Conservation (phyloP, 2,329 filamentous ascomycete genomes). For the Allantophomopsis cytisporea region DNA sequence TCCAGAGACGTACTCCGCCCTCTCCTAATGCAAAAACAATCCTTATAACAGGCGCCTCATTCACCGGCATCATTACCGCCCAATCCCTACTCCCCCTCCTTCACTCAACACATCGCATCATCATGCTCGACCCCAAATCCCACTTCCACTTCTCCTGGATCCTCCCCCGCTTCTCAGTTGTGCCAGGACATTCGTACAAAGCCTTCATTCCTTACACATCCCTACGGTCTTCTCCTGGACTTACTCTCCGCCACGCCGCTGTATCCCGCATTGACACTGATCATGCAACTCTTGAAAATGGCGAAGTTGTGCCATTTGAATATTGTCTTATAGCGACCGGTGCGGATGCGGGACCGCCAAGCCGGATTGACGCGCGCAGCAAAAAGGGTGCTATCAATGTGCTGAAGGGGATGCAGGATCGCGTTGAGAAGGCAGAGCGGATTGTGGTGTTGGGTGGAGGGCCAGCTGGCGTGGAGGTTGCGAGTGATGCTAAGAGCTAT, state of each 20-base stretch:
- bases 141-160: conserved; percentile 50
- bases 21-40: conserved; percentile 22
- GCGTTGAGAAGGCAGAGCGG: conserved; percentile 26
- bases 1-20: too few relatives aligned
- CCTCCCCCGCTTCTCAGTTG: conserved; percentile 43
- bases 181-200: conserved; percentile 39
- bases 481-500: conserved; percentile 39
- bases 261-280: background rate
- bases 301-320: conserved; percentile 33
- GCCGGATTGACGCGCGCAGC: conserved; percentile 27
- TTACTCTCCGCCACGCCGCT: conserved; percentile 16
- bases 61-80: conserved; percentile 36
- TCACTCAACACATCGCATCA: conserved; percentile 33
- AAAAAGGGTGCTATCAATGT: conserved; percentile 27
- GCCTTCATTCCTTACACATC: conserved; percentile 42
- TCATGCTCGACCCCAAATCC: conserved; percentile 33
- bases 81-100: conserved; percentile 32
- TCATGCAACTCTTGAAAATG: conserved; percentile 20
- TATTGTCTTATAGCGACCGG: conserved; percentile 46
- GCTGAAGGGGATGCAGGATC: conserved; percentile 30
- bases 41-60: conserved; percentile 42
- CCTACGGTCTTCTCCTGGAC: conserved; percentile 9
- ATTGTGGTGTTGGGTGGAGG: conserved; percentile 43
- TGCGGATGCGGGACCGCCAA: conserved; percentile 29
- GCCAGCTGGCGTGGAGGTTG: conserved; percentile 47